phyloP scores from a whole-genome alignment of 495 filamentous ascomycete species.

The Neurospora intermedia region DNA sequence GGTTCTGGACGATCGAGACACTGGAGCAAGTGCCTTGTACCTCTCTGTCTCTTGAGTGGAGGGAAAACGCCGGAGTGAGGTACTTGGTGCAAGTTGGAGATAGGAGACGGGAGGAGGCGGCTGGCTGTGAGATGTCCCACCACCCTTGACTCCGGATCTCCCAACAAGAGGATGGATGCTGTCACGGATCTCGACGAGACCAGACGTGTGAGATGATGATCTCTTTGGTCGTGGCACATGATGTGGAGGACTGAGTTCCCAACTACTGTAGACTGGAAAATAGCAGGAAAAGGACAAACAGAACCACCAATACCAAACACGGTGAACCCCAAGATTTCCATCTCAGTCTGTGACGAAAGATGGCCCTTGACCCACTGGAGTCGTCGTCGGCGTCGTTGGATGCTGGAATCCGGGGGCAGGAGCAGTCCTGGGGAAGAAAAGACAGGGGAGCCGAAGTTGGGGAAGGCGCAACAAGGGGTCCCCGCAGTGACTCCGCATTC shows the following conservation, averaged over 20 bases:
- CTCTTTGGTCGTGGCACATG: not conserved
- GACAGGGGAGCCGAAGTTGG: not conserved
- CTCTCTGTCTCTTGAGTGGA: conserved; percentile 3
- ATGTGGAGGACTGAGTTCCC: not conserved
- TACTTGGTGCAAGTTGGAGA: not conserved
- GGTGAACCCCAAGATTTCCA: not conserved
- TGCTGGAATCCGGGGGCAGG: not conserved
- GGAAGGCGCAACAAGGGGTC: conserved; percentile 5
- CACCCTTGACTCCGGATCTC: not conserved
- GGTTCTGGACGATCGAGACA: not conserved
- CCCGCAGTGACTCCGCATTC: conserved; percentile 14
- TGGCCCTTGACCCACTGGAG: not conserved
- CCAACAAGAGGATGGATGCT: not conserved
- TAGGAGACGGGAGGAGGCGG: not conserved
- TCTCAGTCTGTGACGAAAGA: not conserved
- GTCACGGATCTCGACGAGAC: not conserved
- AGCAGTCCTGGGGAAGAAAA: not conserved
- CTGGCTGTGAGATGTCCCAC: conserved; percentile 2
- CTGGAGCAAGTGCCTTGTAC: not conserved
- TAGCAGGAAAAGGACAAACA: not conserved
- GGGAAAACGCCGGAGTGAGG: conserved; percentile 2
- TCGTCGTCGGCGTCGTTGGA: not conserved
- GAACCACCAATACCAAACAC: not conserved
- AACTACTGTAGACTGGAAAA: not conserved
- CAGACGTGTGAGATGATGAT: not conserved